These are phyloP conservation scores for Candida nonsorbophila DNA, from an alignment of 805 yeast genomes.

Conservation along the genomic window DNA sequence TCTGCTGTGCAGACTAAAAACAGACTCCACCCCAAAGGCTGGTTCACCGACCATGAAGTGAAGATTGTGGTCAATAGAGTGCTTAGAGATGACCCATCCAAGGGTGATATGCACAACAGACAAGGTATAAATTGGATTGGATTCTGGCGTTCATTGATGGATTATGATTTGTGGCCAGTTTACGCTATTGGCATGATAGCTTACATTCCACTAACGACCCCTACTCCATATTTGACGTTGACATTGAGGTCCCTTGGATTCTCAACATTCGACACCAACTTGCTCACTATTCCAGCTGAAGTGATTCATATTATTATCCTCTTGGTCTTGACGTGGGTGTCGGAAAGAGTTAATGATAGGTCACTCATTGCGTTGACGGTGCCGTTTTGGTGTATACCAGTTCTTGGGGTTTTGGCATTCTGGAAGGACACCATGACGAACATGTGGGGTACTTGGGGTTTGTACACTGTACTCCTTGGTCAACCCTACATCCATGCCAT, in stretches of 20 bases:
- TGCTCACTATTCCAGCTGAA: conserved; percentile 17
- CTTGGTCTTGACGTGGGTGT: conserved; percentile 27
- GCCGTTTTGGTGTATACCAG: conserved; percentile 27
- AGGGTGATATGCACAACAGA: conserved; percentile 25
- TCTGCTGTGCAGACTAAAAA: conserved; percentile 49
- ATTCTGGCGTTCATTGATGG: conserved; percentile 12
- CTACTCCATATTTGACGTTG: conserved; percentile 41
- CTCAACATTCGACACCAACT: conserved; percentile 15
- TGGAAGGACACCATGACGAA: conserved; percentile 37
- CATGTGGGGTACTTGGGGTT: conserved; percentile 39
- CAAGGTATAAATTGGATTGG: conserved; percentile 16
- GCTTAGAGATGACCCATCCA: conserved; percentile 22
- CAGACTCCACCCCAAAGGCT: conserved; percentile 43
- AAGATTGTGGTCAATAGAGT: conserved; percentile 21
- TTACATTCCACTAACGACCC: conserved; percentile 12
- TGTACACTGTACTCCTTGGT: conserved; percentile 22
- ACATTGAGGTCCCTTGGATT: conserved; percentile 32
- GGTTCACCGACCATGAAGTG: conserved; percentile 21
- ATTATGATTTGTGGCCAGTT: conserved; percentile 23
- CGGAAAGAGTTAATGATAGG: conserved; percentile 28
- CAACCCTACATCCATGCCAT: conserved; percentile 31
- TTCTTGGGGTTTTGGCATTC: conserved; percentile 26
- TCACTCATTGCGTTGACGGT: conserved; percentile 17
- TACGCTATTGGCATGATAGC: conserved; percentile 31
- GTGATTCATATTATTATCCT: conserved; percentile 29